Base-by-base conservation (phyloP, 2,329 filamentous ascomycete genomes). In the Diaporthe ilicicola region DNA sequence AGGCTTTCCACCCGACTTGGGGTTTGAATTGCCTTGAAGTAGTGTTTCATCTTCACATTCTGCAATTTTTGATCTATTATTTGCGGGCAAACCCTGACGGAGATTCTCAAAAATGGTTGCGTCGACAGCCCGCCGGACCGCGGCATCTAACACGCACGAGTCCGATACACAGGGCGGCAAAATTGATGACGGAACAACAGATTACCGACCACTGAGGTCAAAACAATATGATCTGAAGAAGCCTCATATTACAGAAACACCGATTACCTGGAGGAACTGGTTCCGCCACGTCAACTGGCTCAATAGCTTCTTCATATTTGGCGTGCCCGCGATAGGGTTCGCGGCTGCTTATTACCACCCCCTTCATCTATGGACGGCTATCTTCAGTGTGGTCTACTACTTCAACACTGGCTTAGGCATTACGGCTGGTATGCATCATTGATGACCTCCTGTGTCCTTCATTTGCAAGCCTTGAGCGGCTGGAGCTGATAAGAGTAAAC, bases 271-370 rank as follows among this genome's bases (percentile, higher is more conserved):
- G 82, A 84, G 87, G 77, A 97, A 97, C 85, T 96, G 93, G 93
- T 91, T 94, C 84, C 92, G 95, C 84, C 94, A 97, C 80, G 88
- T 97, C 86, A 94, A 97, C 88, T 97, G 94, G 94, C 87, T 97
- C 75, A 97, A 97, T 82, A 91, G 93, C 73, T 88, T 87, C 73
- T 88, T 97, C 80, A 95, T 97, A 80, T 82, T 97, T 74, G 86
- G 92, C 75, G 88, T 97, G 59, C 94, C 95, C 48, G 74, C 95
- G 56, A 85, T 89, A 70, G 94, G 94, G 73, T 88, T 92, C 79
- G 44, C 22, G 46, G 66, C 90, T 65, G 87, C 94, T 61, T 90
- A 93, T 83, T 97, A 92, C 91, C 92, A 93, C 55, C 93, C 94
- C 67, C 84, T 95, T 46, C 86, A 89, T 62, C 82, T 86, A 74